Conservation (phyloP, 1,139 yeast genomes). For the Hanseniaspora gamundiae region DNA sequence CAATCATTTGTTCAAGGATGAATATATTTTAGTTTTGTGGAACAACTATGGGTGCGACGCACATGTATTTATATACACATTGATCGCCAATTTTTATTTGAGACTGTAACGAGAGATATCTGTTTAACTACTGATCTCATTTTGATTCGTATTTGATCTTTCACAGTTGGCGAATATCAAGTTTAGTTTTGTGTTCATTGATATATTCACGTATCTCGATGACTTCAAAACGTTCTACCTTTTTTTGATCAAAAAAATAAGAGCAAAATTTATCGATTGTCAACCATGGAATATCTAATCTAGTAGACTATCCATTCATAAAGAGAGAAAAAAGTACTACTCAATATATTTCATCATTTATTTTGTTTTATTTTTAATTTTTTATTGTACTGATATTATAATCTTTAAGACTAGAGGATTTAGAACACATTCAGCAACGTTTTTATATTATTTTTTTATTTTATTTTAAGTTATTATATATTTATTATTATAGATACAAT, state of each 20-base stretch:
- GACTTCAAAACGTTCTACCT: background rate
- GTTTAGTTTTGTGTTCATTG: no score
- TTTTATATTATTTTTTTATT: background rate
- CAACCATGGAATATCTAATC: background rate
- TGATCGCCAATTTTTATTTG: constrained; percentile 1
- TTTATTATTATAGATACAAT: background rate
- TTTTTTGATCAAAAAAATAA: background rate
- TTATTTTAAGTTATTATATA: background rate
- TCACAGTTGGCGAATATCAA: constrained; percentile 1
- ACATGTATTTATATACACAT: no score
- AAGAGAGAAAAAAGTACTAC: background rate
- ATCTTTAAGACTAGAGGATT: constrained; percentile 1
- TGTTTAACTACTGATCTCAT: constrained; percentile 1
- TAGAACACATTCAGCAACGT: background rate
- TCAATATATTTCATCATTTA: background rate
- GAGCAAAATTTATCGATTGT: background rate
- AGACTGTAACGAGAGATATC: background rate
- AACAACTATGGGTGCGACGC: no score
- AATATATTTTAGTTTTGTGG: background rate
- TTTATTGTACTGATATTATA: background rate
- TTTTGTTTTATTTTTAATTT: background rate
- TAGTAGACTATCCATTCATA: background rate
- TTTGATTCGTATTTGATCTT: background rate
- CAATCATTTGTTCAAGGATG: background rate
- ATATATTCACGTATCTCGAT: no score